Evolutionary conservation across 306 rosid genomes (phyloP), one percentile per base, ranked within the genome.

Genomic region (Lupinus albus): DNA sequence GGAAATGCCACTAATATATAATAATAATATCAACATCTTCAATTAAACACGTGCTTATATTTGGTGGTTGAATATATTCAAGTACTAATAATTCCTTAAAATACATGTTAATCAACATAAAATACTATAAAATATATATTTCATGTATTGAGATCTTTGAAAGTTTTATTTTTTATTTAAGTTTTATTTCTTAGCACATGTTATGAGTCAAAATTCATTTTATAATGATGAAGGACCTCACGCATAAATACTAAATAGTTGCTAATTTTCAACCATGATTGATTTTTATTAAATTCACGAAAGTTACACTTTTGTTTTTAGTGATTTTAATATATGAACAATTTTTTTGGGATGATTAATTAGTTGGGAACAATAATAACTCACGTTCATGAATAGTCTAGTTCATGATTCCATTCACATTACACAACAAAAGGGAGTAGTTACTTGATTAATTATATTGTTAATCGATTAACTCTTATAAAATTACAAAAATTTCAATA

Each of bases 11-110:
- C 11, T 25, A 6, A n/a, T 15, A 48, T 17, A 7, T 25, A 6
- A n/a, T 15, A 48, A 8, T 50, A 17, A 50, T 17, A 50, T 30
- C 30, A 30, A 41, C 20, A 59, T 12, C 53, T 47, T 20, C 5
- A 25, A 38, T 32, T 3, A 35, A 30, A 55, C 80, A 73, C 55
- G 82, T 83, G 80, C 5, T 16, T 8, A 32, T 73, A 33, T 36
- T 28, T 30, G 18, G 8, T 50, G 14, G 20, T 30, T 30, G 61
- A 25, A 25, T 25, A 25, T 25, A 25, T 25, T 25, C 28, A 32
- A 4, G 28, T 25, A 25, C 28, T 25, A 25, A 25, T 25, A 25
- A 25, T 25, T 25, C 3, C 28, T 25, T 25, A 0, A 25, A 25
- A 25, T 25, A 25, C 3, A 1, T 25, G 28, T 25, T 25, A 25